Conservation (phyloP, 495 filamentous ascomycete species). For the Penicillium paradoxum region DNA sequence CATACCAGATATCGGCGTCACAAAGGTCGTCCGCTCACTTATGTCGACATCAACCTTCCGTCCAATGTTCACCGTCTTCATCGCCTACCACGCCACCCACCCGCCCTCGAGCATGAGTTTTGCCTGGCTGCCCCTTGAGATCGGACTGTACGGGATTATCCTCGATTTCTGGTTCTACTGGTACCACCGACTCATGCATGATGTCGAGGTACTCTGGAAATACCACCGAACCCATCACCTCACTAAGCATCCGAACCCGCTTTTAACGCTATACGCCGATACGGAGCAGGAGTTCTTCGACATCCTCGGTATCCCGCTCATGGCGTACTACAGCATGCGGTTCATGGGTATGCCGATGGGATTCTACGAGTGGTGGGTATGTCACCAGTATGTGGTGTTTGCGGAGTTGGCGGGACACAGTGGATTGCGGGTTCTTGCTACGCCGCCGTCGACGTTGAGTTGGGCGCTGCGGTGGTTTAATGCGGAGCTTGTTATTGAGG, state of each 20-base stretch:
- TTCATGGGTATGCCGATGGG: slow-evolving; percentile 34
- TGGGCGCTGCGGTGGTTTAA: slow-evolving; percentile 26
- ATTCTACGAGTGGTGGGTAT: slow-evolving; percentile 41
- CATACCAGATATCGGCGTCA: slow-evolving; percentile 32
- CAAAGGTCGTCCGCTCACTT: slow-evolving; percentile 27
- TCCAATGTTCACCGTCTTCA: slow-evolving; percentile 30
- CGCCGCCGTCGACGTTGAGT: slow-evolving; percentile 27
- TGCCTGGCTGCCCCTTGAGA: slow-evolving; percentile 27
- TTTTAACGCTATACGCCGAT: slow-evolving; percentile 34
- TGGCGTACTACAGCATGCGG: slow-evolving; percentile 31
- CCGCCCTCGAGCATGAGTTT: slow-evolving; percentile 24
- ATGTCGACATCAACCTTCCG: slow-evolving; percentile 29
- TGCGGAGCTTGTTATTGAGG: slow-evolving; percentile 34
- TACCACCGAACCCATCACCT: slow-evolving; percentile 41
- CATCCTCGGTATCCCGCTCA: slow-evolving; percentile 31
- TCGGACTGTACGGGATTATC: slow-evolving; percentile 32
- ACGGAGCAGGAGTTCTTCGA: slow-evolving; percentile 38
- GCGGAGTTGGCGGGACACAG: slow-evolving; percentile 35
- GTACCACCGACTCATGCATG: slow-evolving; percentile 38
- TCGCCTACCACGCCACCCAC: slow-evolving; percentile 24
- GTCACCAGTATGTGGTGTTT: slow-evolving; percentile 35
- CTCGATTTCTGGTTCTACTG: slow-evolving; percentile 44
- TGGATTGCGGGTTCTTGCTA: slow-evolving; percentile 29
- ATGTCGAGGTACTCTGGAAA: slow-evolving; percentile 30
- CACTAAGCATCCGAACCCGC: slow-evolving; percentile 37